A percentile compares a stretch with the other conserved stretches of the same genome.
Conservation (phyloP, 2,329 filamentous ascomycete species). For the Stagonosporopsis cucurbitacearum region DNA sequence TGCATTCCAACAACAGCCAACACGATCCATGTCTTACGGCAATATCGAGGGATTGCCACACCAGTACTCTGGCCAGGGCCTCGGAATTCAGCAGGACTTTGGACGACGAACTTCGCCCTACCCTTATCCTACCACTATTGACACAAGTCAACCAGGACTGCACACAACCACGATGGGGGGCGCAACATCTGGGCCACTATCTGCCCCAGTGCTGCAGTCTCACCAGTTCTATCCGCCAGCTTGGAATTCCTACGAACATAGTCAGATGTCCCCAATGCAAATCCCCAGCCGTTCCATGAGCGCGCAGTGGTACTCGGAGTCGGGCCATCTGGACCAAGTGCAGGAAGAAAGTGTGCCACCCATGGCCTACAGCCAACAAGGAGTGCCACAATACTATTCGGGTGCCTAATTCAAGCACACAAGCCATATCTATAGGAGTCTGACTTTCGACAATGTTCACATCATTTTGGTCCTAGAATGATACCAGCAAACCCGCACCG, state of each 20-base stretch:
- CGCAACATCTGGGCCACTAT: slow-evolving; percentile 40
- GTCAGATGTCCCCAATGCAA: slow-evolving; percentile 35
- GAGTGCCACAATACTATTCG: slow-evolving; percentile 41
- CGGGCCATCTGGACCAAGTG: slow-evolving; percentile 42
- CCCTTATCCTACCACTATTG: slow-evolving; percentile 42
- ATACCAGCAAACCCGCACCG: neutral
- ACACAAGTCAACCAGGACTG: slow-evolving; percentile 37
- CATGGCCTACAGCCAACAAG: slow-evolving; percentile 37
- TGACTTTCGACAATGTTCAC: neutral
- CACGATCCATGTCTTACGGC: slow-evolving; percentile 50
- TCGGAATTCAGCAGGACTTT: slow-evolving; percentile 44
- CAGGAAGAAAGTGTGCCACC: slow-evolving; percentile 44
- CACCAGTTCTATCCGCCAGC: slow-evolving; percentile 40
- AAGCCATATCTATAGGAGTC: neutral
- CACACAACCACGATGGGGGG: slow-evolving; percentile 37
- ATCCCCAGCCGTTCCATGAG: slow-evolving; percentile 43
- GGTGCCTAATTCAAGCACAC: slow-evolving; percentile 19
- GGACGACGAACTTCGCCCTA: slow-evolving; percentile 44
- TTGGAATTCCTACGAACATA: slow-evolving; percentile 43
- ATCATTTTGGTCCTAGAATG: neutral
- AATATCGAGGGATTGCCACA: slow-evolving; percentile 47
- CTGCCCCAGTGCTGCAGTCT: slow-evolving; percentile 43
- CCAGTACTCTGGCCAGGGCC: slow-evolving; percentile 39
- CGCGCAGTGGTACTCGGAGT: slow-evolving; percentile 45
- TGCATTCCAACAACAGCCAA: slow-evolving; percentile 41